phyloP scores from a whole-genome alignment of 176 grass and related monocot genomes.

The Poa annua region DNA sequence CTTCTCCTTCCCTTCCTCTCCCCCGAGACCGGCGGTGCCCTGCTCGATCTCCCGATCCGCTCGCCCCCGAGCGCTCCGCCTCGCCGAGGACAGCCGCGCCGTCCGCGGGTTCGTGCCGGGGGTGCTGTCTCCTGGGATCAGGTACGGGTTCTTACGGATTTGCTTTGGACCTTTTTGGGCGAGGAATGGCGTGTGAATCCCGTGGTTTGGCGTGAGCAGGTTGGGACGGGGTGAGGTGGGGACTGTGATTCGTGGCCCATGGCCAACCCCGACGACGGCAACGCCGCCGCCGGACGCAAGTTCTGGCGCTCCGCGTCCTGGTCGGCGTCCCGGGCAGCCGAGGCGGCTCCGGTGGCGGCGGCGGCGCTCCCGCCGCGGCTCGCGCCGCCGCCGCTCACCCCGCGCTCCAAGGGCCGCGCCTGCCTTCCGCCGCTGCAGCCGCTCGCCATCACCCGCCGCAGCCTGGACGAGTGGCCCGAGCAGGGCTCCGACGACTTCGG shows the following conservation, averaged over 20 bases:
- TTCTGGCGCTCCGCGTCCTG: conserved; percentile 95
- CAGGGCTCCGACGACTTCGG: conserved; percentile 86
- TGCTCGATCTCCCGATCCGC: conserved; percentile 60
- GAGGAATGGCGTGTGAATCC: conserved; percentile 24
- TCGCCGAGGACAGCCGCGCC: neutral
- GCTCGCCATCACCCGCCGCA: conserved; percentile 76
- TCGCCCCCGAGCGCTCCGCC: conserved; percentile 30
- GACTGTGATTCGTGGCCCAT: conserved; percentile 43
- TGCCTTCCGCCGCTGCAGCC: conserved; percentile 87
- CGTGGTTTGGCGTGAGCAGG: conserved; percentile 11
- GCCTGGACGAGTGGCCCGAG: conserved; percentile 87
- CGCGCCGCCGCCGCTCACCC: conserved; percentile 64
- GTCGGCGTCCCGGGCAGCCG: conserved; percentile 65
- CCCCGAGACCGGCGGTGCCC: conserved; percentile 35
- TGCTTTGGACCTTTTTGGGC: neutral
- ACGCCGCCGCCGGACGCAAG: conserved; percentile 46
- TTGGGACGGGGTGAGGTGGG: neutral
- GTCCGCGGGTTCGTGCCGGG: neutral
- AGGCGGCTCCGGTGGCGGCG: conserved; percentile 37
- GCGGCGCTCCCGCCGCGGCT: conserved; percentile 37
- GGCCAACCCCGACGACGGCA: conserved; percentile 61
- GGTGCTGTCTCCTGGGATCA: neutral
- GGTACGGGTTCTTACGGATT: conserved; percentile 16
- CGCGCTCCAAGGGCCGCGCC: conserved; percentile 74
- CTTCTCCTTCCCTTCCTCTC: neutral